Conservation (phyloP, 1,139 yeast species). For the Scheffersomyces segobiensis region DNA sequence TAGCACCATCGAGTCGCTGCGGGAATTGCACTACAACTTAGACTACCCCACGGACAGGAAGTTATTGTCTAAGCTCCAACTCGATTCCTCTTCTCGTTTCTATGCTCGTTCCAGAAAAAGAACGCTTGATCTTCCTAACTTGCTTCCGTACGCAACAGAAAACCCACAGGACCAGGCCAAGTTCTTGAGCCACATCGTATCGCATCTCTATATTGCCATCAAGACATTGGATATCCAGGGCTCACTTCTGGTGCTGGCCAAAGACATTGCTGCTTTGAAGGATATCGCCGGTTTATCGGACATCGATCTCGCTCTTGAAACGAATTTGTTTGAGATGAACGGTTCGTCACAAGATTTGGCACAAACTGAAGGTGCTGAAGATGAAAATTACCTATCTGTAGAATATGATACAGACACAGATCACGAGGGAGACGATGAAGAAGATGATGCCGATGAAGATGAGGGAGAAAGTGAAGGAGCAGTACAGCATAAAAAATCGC, state of each 20-base stretch:
- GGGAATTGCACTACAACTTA: constrained; percentile 53
- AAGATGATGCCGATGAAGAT: constrained; percentile 32
- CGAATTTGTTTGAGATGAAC: constrained; percentile 44
- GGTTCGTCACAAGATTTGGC: constrained; percentile 12
- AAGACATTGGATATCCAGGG: constrained; percentile 78
- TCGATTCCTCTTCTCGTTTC: constrained; percentile 56
- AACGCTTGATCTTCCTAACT: constrained; percentile 57
- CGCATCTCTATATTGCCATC: constrained; percentile 78
- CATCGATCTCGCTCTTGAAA: constrained; percentile 55
- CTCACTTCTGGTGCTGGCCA: constrained; percentile 63
- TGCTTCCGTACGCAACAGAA: constrained; percentile 80
- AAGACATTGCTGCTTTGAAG: constrained; percentile 50
- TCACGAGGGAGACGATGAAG: constrained; percentile 31
- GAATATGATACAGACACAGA: constrained; percentile 32
- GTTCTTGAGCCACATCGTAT: constrained; percentile 75
- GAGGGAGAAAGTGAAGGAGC: constrained; percentile 35
- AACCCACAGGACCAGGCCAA: constrained; percentile 66
- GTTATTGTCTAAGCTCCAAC: constrained; percentile 37
- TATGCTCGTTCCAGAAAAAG: constrained; percentile 54
- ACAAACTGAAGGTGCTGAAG: constrained; percentile 20
- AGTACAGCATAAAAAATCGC: constrained; percentile 56
- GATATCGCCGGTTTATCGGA: constrained; percentile 28
- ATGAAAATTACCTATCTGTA: constrained; percentile 17
- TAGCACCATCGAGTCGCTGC: constrained; percentile 30
- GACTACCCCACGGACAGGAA: constrained; percentile 58